Evolutionary conservation across 768 basidiomycete species (phyloP), one percentile per base, ranked within the genome.

Genomic region (Pluteus cervinus): DNA sequence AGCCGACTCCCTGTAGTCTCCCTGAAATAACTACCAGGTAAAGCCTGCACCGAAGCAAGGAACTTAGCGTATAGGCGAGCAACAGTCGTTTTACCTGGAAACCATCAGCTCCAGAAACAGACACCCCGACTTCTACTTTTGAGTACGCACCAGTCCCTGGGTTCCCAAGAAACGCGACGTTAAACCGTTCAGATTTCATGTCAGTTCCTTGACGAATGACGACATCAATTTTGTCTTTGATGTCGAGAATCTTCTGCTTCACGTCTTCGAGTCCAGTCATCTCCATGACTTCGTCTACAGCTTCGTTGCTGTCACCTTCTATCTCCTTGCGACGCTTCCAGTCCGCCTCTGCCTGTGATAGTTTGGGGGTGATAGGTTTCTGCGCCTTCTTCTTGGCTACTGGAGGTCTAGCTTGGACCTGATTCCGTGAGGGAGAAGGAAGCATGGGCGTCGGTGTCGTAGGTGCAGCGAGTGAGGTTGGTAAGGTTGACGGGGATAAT

Each of bases 241-340:
- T 76, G 1, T 50, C 46, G n/a, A 86, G 63, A 8, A 83, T 62
- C 42, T 80, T 61, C 5, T 42, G 42, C 53, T 85, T 86, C 40
- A 86, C 80, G 1, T 68, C 59, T 48, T 84, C 81, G 4, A 86
- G 65, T 3, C 82, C 82, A 2, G 68, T 78, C 76, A 86, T 73
- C 3, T 54, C 69, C 81, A 85, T 85, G 45, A 82, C 69, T 2
- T 64, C 60, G 44, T 85, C 82, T 16, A 86, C 71, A n/a, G 70
- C 59, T 4, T 53, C 49, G 40, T 78, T 79, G 16, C 48, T 55
- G 2, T 56, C 71, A 3, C 80, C 79, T 15, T 76, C 69, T 0
- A 73, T 38, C 3, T 53, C 53, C 53, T 85, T 85, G 52, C 75
- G 73, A 7, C 70, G 56, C 39, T 71, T 55, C 82, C 83, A 85